Evolutionary conservation across 345 rosid genomes (phyloP).

Genomic region (Viola odorata): DNA sequence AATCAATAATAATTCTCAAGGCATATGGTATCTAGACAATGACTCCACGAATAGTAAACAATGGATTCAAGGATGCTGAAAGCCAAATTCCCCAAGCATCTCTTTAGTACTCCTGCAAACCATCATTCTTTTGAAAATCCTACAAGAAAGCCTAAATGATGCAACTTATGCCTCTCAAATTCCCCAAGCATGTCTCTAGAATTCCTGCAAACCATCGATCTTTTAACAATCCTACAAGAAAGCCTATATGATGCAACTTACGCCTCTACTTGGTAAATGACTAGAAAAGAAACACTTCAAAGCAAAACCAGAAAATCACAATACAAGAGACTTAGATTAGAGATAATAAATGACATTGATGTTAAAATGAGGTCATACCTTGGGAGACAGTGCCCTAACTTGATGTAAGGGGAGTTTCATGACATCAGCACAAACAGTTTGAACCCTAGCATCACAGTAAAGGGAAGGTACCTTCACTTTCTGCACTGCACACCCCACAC

Average conservation of each 20-base stretch:
- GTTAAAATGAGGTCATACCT: conserved; percentile 33
- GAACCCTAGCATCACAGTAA: conserved; percentile 78
- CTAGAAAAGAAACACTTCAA: not conserved
- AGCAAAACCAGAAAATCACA: not conserved
- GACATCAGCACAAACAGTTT: conserved; percentile 71
- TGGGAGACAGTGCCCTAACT: conserved; percentile 62
- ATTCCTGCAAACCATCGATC: no score
- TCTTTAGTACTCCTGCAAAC: not conserved
- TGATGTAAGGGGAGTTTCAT: conserved; percentile 51
- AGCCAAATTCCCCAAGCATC: not conserved
- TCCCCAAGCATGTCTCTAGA: no score
- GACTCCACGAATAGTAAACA: no score
- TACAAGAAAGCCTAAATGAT: not conserved
- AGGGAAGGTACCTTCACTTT: conserved; percentile 85
- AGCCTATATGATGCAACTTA: no score
- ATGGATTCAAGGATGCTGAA: not conserved
- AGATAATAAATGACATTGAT: not conserved
- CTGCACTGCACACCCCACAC: conserved; percentile 59
- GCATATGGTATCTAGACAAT: no score
- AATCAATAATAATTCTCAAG: no score
- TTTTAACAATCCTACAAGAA: no score
- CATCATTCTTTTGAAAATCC: not conserved
- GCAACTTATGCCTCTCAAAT: not conserved
- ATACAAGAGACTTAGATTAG: not conserved
- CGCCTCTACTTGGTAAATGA: not conserved